Percentiles rank a stretch among this genome's conserved stretches.
Evolutionary conservation across 345 rosid species (phyloP).

Genomic region (Salix suchowensis): DNA sequence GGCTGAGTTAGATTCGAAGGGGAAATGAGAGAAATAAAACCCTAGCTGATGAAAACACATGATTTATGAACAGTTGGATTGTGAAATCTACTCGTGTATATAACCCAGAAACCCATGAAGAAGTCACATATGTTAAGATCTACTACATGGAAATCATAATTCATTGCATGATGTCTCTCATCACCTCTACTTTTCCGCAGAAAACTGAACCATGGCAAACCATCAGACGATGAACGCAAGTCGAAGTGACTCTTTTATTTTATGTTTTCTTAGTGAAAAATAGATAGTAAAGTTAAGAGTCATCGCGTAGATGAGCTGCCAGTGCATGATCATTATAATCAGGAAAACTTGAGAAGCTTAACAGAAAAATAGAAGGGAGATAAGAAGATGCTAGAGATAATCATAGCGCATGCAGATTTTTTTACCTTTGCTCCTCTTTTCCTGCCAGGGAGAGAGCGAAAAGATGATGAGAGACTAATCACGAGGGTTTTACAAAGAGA

Average conservation of each 20-base stretch:
- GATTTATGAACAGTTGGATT: not conserved
- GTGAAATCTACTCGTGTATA: not conserved
- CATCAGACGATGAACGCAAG: not conserved
- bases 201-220: not conserved
- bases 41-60: not conserved
- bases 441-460: too few relatives aligned
- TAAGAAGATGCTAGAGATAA: not conserved
- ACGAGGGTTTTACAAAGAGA: conserved; percentile 77
- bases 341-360: not conserved
- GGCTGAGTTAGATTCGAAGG: not conserved
- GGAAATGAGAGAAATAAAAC: not conserved
- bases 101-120: not conserved
- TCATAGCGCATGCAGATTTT: not conserved
- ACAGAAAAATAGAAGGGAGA: not conserved
- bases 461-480: conserved; percentile 15
- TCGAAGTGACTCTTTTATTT: not conserved
- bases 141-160: not conserved
- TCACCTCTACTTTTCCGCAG: not conserved
- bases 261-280: not conserved
- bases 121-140: not conserved
- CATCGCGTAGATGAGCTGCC: not conserved
- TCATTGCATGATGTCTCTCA: not conserved
- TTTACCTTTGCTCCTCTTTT: conserved; percentile 1
- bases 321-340: not conserved
- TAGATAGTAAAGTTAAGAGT: not conserved